These are phyloP conservation scores for Yarrowia deformans DNA, from an alignment of 805 yeast species.

Conservation along the genomic window DNA sequence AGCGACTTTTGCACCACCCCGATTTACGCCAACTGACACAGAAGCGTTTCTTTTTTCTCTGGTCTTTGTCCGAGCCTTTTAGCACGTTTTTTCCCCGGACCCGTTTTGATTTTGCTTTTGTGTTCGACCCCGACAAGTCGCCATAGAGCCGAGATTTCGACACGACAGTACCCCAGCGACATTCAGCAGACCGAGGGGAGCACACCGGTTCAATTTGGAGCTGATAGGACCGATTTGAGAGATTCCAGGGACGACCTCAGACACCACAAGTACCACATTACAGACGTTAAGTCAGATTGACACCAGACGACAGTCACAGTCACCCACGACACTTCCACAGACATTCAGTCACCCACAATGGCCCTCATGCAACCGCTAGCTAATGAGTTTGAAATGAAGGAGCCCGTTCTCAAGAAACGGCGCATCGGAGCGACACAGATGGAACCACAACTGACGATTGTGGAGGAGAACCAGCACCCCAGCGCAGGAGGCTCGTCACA, in stretches of 20 bases:
- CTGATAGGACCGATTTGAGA: too few species aligned
- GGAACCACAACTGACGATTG: slow-evolving; percentile 21
- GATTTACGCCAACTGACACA: neutral
- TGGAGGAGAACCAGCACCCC: slow-evolving; percentile 12
- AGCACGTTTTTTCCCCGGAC: neutral
- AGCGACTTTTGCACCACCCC: too few species aligned
- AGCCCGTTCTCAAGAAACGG: slow-evolving; percentile 25
- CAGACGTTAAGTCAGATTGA: too few species aligned
- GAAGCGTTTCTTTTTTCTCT: neutral
- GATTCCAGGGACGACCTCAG: too few species aligned
- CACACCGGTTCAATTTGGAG: too few species aligned
- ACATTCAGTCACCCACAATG: slow-evolving; percentile 9
- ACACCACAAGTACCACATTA: too few species aligned
- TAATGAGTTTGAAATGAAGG: slow-evolving; percentile 28
- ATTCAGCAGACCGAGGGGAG: too few species aligned
- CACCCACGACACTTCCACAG: neutral
- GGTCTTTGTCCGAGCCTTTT: neutral
- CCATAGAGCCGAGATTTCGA: neutral
- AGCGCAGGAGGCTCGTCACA: neutral
- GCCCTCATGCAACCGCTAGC: slow-evolving; percentile 32
- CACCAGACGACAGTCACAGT: too few species aligned
- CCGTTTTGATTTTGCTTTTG: neutral
- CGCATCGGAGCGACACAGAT: slow-evolving; percentile 32
- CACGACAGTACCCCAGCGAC: neutral
- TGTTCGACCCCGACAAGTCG: neutral